These are phyloP conservation scores for Agaricus subrufescens DNA, from an alignment of 768 basidiomycete species.

Conservation along the genomic window DNA sequence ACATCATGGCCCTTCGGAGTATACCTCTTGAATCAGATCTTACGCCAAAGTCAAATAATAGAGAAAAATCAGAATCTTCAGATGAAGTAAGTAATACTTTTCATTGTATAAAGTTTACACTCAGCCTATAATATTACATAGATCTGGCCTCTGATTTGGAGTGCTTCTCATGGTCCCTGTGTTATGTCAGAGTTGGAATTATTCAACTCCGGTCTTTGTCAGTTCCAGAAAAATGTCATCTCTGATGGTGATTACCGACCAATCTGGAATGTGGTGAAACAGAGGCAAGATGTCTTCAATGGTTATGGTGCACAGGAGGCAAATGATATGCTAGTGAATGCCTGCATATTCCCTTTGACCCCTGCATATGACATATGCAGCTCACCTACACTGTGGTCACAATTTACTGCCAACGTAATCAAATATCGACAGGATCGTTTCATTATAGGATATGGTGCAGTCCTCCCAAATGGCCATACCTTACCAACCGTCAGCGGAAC, in stretches of 20 bases:
- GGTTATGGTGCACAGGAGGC: slow-evolving; percentile 19
- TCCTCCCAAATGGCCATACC: no score
- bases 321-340: slow-evolving; percentile 14
- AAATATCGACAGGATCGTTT: no score
- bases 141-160: no score
- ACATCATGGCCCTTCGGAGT: slow-evolving; percentile 9
- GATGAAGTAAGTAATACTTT: neutral
- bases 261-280: slow-evolving; percentile 7
- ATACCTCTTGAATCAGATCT: neutral
- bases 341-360: slow-evolving; percentile 14
- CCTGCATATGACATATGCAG: slow-evolving; percentile 8
- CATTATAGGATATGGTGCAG: no score
- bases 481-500: no score
- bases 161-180: no score
- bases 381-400: no score
- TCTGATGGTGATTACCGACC: neutral
- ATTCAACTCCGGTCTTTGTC: neutral
- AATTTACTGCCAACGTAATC: no score
- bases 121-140: neutral
- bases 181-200: neutral
- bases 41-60: no score
- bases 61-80: neutral
- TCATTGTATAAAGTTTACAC: neutral
- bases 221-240: neutral
- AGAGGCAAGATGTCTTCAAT: slow-evolving; percentile 15